Base-by-base conservation (phyloP, 2,329 filamentous ascomycete species). In the Diaporthe nobilis region DNA sequence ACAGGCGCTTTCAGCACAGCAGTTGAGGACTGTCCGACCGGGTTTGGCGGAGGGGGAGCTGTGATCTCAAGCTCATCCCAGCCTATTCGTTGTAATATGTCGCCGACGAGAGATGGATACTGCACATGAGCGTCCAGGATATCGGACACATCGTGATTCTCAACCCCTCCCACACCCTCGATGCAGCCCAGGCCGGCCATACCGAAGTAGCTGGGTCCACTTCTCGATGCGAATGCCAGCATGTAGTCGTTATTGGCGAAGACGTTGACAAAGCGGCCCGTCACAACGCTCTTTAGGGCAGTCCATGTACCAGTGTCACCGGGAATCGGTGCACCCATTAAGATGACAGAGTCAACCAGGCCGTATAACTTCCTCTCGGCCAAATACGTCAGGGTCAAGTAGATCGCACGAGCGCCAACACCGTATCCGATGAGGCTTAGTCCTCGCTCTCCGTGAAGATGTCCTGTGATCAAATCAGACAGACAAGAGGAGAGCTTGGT, bases 231-330 rank as follows among this genome's bases (percentile, higher is more conserved):
- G 82, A 98, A 98, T 0, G 92, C 95, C 3, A 98, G 91, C 34
- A 98, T 92, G 78, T 95, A 95, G 83, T 98, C 96, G 63, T 95
- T 94, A 71, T 93, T 92, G 0, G 94, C 97, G 82, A 93, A 98
- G 4, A 97, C 95, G 79, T 98, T 98, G 81, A 98, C 89, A n/a
- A 98, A 87, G 31, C 95, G 91, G 0, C 96, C 95, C 55, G 92
- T 90, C 5, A 98, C 95, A 3, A 96, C 94, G 75, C 91, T 93
- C 77, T 94, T 92, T 81, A 98, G 89, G 8, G 91, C 88, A 39
- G 93, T 88, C 96, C 96, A 98, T 72, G 94, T 92, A 10, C 89
- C 87, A 2, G 89, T 89, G 31, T 93, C 90, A 1, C 94, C 92
- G 0, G 96, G 95, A 8, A 93, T 92, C 0, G 96, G 95, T 0